Percentiles rank a stretch among this genome's conserved stretches.
Evolutionary conservation across 73 alveolate genomes (phyloP).

Genomic region (Stentor coeruleus): DNA sequence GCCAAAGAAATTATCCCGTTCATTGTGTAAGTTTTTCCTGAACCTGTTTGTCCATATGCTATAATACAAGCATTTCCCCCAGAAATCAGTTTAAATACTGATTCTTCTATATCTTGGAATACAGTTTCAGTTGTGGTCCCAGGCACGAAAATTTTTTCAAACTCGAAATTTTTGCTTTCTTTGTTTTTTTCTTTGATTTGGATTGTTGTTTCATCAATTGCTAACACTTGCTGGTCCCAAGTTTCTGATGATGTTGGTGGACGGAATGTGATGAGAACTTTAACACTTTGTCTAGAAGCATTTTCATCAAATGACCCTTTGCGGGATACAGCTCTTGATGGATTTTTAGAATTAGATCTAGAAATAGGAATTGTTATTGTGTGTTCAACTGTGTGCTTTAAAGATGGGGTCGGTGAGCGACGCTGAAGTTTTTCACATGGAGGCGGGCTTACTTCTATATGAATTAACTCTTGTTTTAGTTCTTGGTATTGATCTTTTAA

Average conservation of each 20-base stretch:
- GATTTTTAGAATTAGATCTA: neutral
- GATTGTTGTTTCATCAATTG: neutral
- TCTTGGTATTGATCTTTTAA: constrained; percentile 19
- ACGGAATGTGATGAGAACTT: neutral
- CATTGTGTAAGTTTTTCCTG: constrained; percentile 27
- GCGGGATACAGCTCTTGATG: neutral
- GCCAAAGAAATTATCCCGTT: neutral
- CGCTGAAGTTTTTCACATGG: neutral
- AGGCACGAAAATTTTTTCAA: neutral
- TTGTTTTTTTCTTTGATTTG: neutral
- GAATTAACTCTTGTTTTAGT: constrained; percentile 18
- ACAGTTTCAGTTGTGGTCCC: neutral
- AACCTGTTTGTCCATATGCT: constrained; percentile 31
- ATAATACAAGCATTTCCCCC: constrained; percentile 27
- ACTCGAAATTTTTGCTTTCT: neutral
- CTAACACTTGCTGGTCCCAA: neutral
- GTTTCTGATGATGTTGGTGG: neutral
- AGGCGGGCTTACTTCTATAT: neutral
- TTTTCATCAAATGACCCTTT: neutral
- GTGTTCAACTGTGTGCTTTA: neutral
- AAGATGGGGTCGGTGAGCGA: neutral
- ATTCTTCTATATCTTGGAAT: neutral
- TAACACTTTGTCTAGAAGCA: neutral
- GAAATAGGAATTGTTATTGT: neutral
- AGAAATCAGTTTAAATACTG: neutral